A percentile compares a stretch with the other conserved stretches of the same genome.
These are phyloP conservation scores for Penicillium simplicissimum DNA, from an alignment of 495 filamentous ascomycete species.

Conservation along the genomic window DNA sequence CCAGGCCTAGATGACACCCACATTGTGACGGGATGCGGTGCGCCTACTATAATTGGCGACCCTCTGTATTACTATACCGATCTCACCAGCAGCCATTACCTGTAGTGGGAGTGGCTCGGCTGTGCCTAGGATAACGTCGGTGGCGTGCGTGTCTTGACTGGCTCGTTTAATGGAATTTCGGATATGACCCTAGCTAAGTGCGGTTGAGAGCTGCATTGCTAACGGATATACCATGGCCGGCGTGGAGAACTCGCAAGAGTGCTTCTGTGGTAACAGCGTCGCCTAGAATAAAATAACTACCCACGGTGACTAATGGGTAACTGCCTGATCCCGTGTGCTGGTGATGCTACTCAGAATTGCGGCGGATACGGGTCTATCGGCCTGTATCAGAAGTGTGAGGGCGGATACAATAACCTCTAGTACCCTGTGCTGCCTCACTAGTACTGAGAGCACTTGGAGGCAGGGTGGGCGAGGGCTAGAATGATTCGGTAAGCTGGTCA, in stretches of 20 bases:
- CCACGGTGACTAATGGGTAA: background rate
- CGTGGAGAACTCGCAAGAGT: background rate
- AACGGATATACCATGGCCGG: background rate
- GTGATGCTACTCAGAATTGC: background rate
- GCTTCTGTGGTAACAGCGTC: background rate
- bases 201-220: background rate
- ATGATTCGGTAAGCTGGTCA: background rate
- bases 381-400: background rate
- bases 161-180: background rate
- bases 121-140: background rate
- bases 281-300: background rate
- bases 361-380: background rate
- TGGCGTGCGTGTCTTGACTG: background rate
- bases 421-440: background rate
- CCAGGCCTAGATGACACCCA: background rate
- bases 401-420: background rate
- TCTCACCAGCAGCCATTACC: background rate
- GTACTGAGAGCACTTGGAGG: background rate
- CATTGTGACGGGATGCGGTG: slow-evolving; percentile 22
- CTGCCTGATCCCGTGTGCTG: background rate
- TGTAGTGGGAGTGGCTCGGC: background rate
- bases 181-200: background rate
- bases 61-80: slow-evolving; percentile 1
- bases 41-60: background rate
- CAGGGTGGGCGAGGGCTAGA: background rate